These are phyloP conservation scores for Auxenochlorella protothecoides DNA, from an alignment of 139 green algal genomes.

Conservation along the genomic window DNA sequence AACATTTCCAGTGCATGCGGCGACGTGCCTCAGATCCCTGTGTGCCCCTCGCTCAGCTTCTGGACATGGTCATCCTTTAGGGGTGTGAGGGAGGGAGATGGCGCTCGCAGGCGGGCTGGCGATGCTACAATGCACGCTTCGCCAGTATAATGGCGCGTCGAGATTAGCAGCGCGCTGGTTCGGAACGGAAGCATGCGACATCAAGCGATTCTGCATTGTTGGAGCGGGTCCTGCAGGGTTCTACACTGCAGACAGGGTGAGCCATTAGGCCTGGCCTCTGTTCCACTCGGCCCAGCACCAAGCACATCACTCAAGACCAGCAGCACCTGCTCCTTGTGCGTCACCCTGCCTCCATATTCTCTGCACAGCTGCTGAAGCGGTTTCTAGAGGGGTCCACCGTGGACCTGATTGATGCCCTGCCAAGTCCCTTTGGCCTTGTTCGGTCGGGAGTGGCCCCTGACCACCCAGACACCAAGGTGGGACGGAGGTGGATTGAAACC, in stretches of 20 bases:
- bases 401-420: constrained; percentile 66
- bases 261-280: neutral
- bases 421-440: constrained; percentile 90
- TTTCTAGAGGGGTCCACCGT: constrained; percentile 25
- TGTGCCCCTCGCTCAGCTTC: no score
- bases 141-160: no score
- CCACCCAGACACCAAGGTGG: constrained; percentile 86
- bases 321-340: neutral
- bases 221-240: constrained; percentile 78
- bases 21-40: no score
- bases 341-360: constrained; percentile 1
- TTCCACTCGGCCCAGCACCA: neutral
- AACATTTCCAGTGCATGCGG: no score
- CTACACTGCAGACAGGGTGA: constrained; percentile 66
- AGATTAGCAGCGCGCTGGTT: no score
- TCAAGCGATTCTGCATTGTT: constrained; percentile 58
- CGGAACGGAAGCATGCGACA: neutral
- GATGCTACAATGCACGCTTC: no score
- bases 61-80: no score
- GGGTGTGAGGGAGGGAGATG: no score
- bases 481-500: neutral
- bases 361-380: constrained; percentile 39
- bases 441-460: constrained; percentile 91
- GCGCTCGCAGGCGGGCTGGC: no score
- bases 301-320: no score